Conservation (phyloP, 2,329 filamentous ascomycete genomes). For the Alternaria consortialis region DNA sequence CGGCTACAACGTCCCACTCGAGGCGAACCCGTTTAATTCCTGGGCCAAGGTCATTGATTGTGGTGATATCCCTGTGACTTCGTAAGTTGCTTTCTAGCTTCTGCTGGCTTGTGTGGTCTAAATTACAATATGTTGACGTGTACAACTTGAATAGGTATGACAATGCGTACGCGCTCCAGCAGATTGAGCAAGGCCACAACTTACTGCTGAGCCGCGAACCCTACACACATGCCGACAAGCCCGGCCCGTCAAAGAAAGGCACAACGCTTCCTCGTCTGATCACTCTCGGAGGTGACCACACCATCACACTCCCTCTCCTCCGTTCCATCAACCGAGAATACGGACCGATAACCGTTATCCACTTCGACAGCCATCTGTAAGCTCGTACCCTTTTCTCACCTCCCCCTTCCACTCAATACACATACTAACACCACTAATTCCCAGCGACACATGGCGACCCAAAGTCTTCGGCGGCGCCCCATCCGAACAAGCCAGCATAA, state of each 20-base stretch:
- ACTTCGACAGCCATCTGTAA: constrained; percentile 69
- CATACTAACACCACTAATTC: not conserved
- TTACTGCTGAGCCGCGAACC: constrained; percentile 75
- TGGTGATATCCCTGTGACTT: constrained; percentile 85
- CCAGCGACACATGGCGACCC: constrained; percentile 71
- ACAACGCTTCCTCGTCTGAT: constrained; percentile 83
- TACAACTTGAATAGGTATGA: constrained; percentile 70
- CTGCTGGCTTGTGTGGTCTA: too few species aligned
- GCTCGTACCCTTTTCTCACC: constrained; percentile 17
- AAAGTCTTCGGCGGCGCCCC: constrained; percentile 88
- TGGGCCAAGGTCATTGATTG: constrained; percentile 85
- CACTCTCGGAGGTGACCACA: constrained; percentile 72
- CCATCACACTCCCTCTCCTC: constrained; percentile 66
- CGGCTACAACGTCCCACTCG: constrained; percentile 84
- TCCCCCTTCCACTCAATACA: too few species aligned
- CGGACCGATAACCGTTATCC: constrained; percentile 70
- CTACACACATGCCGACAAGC: constrained; percentile 71
- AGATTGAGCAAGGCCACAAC: constrained; percentile 87
- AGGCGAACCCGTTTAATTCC: constrained; percentile 81
- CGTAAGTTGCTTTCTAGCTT: constrained; percentile 60
- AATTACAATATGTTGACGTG: not conserved
- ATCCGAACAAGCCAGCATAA: constrained; percentile 77
- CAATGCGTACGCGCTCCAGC: constrained; percentile 80
- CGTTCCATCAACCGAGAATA: constrained; percentile 71
- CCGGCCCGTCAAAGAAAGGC: constrained; percentile 74